Evolutionary conservation across 768 basidiomycete genomes (phyloP).

Genomic region (Leccinellum albellum): DNA sequence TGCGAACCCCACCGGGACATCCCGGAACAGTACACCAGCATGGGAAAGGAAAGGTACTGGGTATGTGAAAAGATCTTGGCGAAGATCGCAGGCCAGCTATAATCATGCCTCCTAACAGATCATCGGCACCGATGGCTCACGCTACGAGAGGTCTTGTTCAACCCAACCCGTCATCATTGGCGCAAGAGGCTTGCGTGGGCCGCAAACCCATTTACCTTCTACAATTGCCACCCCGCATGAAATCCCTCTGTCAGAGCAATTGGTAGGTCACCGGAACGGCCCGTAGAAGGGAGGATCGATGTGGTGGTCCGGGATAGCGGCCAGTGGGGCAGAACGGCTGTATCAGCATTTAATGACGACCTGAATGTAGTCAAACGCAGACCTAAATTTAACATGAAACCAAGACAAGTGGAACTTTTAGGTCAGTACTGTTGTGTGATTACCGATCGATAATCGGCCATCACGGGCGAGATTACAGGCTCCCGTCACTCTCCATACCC

Average conservation of each 20-base stretch:
- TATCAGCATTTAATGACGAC: background rate
- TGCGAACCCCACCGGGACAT: background rate
- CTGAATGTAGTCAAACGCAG: background rate
- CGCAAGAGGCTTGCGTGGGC: background rate
- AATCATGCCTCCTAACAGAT: background rate
- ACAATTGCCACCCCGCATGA: background rate
- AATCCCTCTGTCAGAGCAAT: background rate
- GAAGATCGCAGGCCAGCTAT: background rate
- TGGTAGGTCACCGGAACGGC: background rate
- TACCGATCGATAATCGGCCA: background rate
- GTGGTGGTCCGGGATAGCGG: background rate
- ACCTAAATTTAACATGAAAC: background rate
- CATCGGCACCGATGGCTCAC: background rate
- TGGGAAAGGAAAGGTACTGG: background rate
- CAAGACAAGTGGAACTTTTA: background rate
- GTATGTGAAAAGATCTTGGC: background rate
- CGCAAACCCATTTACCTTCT: background rate
- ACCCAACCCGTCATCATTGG: background rate
- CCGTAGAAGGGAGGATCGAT: too few species aligned
- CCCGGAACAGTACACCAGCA: background rate
- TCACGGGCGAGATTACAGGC: background rate
- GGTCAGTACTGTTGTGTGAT: background rate
- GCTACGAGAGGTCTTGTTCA: background rate
- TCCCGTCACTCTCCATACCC: background rate
- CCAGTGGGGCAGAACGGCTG: too few species aligned